Evolutionary conservation across 352 stramenopile genomes (phyloP), one percentile per base, ranked within the genome.

Genomic region (Phytopythium mirpurense): DNA sequence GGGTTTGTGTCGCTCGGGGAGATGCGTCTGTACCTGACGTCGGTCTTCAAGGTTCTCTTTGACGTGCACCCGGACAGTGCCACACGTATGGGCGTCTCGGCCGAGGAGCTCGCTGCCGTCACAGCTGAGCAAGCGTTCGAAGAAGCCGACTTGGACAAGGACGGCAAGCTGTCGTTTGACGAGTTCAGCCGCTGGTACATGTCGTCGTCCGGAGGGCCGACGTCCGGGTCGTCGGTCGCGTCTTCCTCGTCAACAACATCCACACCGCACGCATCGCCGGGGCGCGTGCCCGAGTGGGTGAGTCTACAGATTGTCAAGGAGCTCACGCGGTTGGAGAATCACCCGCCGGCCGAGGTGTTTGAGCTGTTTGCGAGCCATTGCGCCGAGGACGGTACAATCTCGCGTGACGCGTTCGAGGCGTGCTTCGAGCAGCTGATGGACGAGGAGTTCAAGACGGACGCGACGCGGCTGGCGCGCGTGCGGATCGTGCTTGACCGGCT

Each of bases 1-100:
- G 88, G 85, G 11, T 86, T 68, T 43, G 95, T 96, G 44, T 92
- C 80, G 18, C 57, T 96, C 10, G 72, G 72, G 7, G 87, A 95
- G 56, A 95, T 95, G 83, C 70, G 75, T 9, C 45, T 91, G 24
- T 95, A 92, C 51, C 59, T 96, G 34, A 90, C 72, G 24, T 86
- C 79, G 1, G 76, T 96, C 1, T 95, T 96, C 56, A 90, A 91
- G 46, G 81, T 96, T 18, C 67, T 96, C 8, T 95, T 89, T 47
- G 82, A 94, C 57, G 73, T 88, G 31, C 87, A 90, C 37, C 78
- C 78, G 10, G 73, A 87, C 24, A 86, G 60, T 12, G 67, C 82
- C 23, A 48, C 51, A 5, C 70, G 62, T 18, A 83, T 92, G 64
- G 78, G 72, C 9, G 78, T 93, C 21, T 80, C 69, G 3, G 65